Base-by-base conservation (phyloP, 768 basidiomycete species). In the Boletus fagicola region DNA sequence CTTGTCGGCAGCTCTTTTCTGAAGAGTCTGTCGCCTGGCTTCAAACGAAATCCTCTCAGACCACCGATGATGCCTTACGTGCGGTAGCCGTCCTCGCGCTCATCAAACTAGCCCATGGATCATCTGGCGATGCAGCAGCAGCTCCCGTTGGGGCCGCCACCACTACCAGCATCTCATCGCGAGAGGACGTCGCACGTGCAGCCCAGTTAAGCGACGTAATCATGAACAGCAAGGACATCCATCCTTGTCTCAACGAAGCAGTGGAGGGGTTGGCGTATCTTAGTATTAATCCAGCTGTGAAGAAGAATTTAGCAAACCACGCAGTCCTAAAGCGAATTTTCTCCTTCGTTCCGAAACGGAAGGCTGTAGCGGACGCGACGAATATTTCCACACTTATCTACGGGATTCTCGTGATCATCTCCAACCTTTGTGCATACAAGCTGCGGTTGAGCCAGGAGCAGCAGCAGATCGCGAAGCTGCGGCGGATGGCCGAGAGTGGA, bases 201-300 rank as follows among this genome's bases (percentile, higher is more conserved):
- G 64, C 72, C 51, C 73, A 79, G 53, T 80, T 94, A 78, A 85
- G 83, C 61, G 75, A 76, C 13, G 73, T 89, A 51, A 75, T 87
- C 30, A 62, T 80, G 49, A 71, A 75, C 35, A 59, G 55, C 59
- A 70, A 67, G 39, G 71, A 69, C 10, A 74, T 80, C 33, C 62
- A 70, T 7, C 63, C 78, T 22, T 79, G 82, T 13, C 62, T 83
- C 16, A 73, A 77, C 9, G 87, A 93, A 59, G 86, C 85, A 5
- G 77, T 94, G 15, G 94, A 97, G 74, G 92, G 88, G 0, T 75
- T 97, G 49, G 90, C 89, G n/a, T 89, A 94, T 71, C 81, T 93
- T 55, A 90, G 85, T 56, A 74, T 80, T 48, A 80, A 84, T 61
- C 77, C 89, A 1, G 58, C 69, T 2, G 77, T 88, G 56, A 89